Conservation (phyloP, 176 grass and related monocot species). For the Rhynchospora tenuis region DNA sequence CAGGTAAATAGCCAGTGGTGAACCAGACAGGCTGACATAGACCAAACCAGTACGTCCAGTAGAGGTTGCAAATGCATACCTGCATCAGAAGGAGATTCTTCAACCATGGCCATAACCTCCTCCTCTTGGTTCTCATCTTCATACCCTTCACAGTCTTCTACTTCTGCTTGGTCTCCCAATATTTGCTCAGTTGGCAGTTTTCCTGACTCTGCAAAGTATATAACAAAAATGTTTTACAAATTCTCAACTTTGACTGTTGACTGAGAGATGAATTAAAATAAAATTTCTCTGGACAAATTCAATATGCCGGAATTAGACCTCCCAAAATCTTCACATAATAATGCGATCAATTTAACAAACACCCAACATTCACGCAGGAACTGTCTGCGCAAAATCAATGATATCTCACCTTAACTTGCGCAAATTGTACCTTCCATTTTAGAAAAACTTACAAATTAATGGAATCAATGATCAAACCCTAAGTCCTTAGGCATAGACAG, state of each 20-base stretch:
- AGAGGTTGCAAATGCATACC: slow-evolving; percentile 29
- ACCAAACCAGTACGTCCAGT: slow-evolving; percentile 1
- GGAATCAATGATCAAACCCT: slow-evolving; percentile 6
- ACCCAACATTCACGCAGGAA: background rate
- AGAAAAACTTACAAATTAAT: background rate
- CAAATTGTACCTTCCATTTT: background rate
- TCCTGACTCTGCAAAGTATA: slow-evolving; percentile 38
- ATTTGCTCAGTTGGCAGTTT: slow-evolving; percentile 35
- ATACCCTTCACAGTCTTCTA: slow-evolving; percentile 61
- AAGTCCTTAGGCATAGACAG: background rate
- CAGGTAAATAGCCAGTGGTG: background rate
- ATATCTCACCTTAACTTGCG: background rate
- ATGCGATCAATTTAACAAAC: background rate
- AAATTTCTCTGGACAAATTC: background rate
- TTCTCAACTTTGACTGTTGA: background rate
- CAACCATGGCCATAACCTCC: slow-evolving; percentile 69
- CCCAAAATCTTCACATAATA: background rate
- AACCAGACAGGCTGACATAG: background rate
- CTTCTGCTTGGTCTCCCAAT: slow-evolving; percentile 46
- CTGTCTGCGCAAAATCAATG: background rate
- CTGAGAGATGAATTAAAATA: background rate
- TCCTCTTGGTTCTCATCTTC: slow-evolving; percentile 68
- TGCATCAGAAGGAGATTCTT: slow-evolving; percentile 59
- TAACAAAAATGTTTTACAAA: background rate
- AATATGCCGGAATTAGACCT: background rate